Evolutionary conservation across 2,329 filamentous ascomycete species (phyloP).

Genomic region (Exophiala alcalophila): DNA sequence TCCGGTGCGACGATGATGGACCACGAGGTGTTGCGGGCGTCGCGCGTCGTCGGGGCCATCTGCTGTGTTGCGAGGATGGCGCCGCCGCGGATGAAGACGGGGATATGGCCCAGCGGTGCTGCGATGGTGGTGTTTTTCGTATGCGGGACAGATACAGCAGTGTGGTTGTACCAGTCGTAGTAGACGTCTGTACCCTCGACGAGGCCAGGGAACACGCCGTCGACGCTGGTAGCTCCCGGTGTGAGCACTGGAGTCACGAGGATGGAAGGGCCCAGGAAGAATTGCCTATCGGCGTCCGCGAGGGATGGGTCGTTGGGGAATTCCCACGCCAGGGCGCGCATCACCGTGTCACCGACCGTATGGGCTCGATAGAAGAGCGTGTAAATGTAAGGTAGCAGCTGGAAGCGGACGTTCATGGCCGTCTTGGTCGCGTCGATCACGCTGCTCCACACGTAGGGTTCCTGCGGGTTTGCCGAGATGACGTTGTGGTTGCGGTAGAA

Average conservation of each 20-base stretch:
- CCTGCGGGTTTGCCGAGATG: conserved; percentile 60
- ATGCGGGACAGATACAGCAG: conserved; percentile 52
- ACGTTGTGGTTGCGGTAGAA: conserved; percentile 77
- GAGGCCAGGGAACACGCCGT: conserved; percentile 67
- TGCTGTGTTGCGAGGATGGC: conserved; percentile 66
- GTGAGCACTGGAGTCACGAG: conserved; percentile 65
- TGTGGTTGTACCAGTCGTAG: conserved; percentile 79
- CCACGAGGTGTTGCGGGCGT: conserved; percentile 64
- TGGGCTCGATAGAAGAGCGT: conserved; percentile 68
- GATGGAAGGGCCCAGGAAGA: conserved; percentile 65
- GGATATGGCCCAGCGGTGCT: conserved; percentile 66
- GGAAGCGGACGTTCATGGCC: conserved; percentile 69
- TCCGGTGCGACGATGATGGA: conserved; percentile 63
- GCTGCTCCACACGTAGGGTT: conserved; percentile 67
- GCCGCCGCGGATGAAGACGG: conserved; percentile 68
- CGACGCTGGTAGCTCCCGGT: conserved; percentile 59
- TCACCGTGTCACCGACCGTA: conserved; percentile 64
- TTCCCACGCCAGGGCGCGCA: conserved; percentile 69
- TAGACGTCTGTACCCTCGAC: conserved; percentile 54
- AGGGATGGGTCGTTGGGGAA: conserved; percentile 69
- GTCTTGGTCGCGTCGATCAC: conserved; percentile 63
- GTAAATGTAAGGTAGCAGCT: conserved; percentile 72
- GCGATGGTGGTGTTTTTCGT: conserved; percentile 55
- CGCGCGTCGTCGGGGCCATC: conserved; percentile 64
- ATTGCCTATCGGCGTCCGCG: conserved; percentile 65